Percentiles rank a stretch among this genome's conserved stretches.
These are phyloP conservation scores for Yamadazyma atlantica DNA, from an alignment of 1,139 yeast species.

Conservation along the genomic window DNA sequence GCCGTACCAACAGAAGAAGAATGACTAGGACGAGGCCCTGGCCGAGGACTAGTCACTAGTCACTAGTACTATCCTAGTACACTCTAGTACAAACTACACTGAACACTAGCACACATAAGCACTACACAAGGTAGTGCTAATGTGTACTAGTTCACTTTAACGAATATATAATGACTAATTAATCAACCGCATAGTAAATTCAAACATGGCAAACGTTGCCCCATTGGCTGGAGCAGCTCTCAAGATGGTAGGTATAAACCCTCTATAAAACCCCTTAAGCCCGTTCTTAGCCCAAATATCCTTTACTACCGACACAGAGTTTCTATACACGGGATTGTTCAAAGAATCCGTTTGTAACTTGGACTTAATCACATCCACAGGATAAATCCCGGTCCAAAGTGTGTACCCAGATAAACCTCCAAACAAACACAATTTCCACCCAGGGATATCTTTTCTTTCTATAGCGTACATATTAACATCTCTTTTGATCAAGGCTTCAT, in stretches of 20 bases:
- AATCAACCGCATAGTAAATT: constrained; percentile 69
- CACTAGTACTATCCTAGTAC: constrained; percentile 4
- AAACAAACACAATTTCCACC: constrained; percentile 75
- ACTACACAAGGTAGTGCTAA: no score
- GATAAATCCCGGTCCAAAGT: constrained; percentile 80
- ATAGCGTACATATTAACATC: constrained; percentile 48
- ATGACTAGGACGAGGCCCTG: no score
- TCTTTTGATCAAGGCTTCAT: constrained; percentile 75
- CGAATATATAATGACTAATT: no score
- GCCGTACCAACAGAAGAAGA: no score
- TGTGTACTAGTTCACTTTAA: no score
- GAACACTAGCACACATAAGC: no score
- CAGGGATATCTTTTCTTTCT: constrained; percentile 69
- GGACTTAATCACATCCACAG: constrained; percentile 83
- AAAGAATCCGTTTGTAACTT: constrained; percentile 82
- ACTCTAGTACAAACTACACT: constrained; percentile 1
- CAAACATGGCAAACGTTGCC: constrained; percentile 91
- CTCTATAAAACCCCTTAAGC: constrained; percentile 75
- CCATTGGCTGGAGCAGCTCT: constrained; percentile 98
- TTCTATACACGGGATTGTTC: constrained; percentile 45
- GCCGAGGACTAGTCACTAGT: no score
- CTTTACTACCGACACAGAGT: constrained; percentile 54
- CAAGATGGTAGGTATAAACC: constrained; percentile 84
- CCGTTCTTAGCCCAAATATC: constrained; percentile 60
- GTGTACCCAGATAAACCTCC: constrained; percentile 89